Base-by-base conservation (phyloP, 352 stramenopile genomes). In the Peronospora farinosa region DNA sequence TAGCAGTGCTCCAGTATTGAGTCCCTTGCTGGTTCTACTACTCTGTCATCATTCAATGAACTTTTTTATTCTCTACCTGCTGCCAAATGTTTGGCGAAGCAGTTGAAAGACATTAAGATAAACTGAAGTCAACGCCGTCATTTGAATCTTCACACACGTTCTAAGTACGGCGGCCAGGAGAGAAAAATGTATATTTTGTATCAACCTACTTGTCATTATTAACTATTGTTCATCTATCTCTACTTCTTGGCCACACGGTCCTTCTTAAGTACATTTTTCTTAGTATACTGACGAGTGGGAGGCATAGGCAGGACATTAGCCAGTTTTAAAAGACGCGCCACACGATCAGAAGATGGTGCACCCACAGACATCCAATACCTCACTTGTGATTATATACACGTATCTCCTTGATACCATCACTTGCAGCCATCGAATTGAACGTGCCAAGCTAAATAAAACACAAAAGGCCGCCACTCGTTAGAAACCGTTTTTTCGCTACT, bases 311-410 rank as follows among this genome's bases (percentile, higher is more conserved):
- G n/a, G n/a, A n/a, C n/a, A n/a, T n/a, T n/a, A n/a, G n/a, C n/a
- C n/a, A n/a, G n/a, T n/a, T n/a, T n/a, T n/a, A n/a, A n/a, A n/a
- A n/a, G n/a, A n/a, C n/a, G n/a, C n/a, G n/a, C n/a, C n/a, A n/a
- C n/a, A n/a, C n/a, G n/a, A n/a, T n/a, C n/a, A n/a, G n/a, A n/a
- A n/a, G n/a, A n/a, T n/a, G n/a, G n/a, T n/a, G n/a, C n/a, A n/a
- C n/a, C n/a, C n/a, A n/a, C 83, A 27, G 80, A 92, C 52, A 94
- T 77, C 83, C 83, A 94, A 70, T 94, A 92, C 47, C 73, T 74
- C 37, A 94, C 76, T 46, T 80, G 78, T 92, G 80, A 65, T 63
- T 88, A 74, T 94, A 91, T 25, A 94, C 75, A 52, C 81, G 83
- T 46, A 94, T 67, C 57, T 94, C 83, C 67, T 94, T 94, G 47